These are phyloP conservation scores for Epicoccum sorghinum DNA, from an alignment of 2,329 filamentous ascomycete genomes.

Conservation along the genomic window DNA sequence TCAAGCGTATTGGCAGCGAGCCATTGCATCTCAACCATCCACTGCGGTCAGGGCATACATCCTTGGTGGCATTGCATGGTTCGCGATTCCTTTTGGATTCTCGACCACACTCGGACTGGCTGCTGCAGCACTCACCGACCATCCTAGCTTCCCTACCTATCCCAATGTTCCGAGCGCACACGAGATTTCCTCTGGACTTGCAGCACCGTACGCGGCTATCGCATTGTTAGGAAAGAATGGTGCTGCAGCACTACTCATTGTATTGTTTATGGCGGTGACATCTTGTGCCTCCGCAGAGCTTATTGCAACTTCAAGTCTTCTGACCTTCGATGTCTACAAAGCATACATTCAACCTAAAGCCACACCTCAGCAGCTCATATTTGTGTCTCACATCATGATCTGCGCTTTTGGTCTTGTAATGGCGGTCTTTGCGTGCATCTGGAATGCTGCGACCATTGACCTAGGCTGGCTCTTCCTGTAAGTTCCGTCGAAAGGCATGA, in stretches of 20 bases:
- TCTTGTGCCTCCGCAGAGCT: conserved; percentile 49
- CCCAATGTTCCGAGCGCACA: conserved; percentile 36
- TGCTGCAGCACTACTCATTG: conserved; percentile 36
- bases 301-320: conserved; percentile 49
- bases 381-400: conserved; percentile 50
- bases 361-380: conserved; percentile 45
- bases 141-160: conserved; percentile 53
- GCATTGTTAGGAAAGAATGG: conserved; percentile 39
- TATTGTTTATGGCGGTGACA: conserved; percentile 46
- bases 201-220: conserved; percentile 38
- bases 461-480: conserved; percentile 50
- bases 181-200: conserved; percentile 38
- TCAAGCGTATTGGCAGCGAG: conserved; percentile 56
- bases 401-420: conserved; percentile 50
- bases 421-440: conserved; percentile 48
- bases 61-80: conserved; percentile 55
- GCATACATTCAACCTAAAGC: conserved; percentile 49
- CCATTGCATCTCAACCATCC: conserved; percentile 41
- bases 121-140: conserved; percentile 52
- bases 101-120: conserved; percentile 55
- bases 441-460: conserved; percentile 48
- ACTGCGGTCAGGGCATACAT: conserved; percentile 39
- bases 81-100: conserved; percentile 51
- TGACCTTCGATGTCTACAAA: conserved; percentile 55
- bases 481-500: background rate